These are phyloP conservation scores for Candida verbasci DNA, from an alignment of 805 yeast genomes.

Conservation along the genomic window DNA sequence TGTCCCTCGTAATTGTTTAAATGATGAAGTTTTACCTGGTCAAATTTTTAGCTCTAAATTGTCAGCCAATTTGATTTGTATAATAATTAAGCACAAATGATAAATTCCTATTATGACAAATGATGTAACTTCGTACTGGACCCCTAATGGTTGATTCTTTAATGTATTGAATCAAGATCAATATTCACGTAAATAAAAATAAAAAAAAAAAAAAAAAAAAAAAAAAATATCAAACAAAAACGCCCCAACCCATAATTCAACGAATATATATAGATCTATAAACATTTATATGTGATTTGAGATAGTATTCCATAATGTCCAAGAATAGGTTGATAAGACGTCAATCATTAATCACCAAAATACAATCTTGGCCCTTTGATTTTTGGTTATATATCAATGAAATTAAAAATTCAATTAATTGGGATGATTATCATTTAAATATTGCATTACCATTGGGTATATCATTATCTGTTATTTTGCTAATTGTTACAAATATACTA, in stretches of 20 bases:
- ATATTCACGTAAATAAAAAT: background rate
- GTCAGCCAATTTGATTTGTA: too few species aligned
- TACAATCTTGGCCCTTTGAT: conserved; percentile 36
- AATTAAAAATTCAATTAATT: conserved; percentile 32
- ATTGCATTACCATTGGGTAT: conserved; percentile 27
- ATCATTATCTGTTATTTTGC: conserved; percentile 14
- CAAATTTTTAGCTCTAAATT: too few species aligned
- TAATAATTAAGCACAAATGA: too few species aligned
- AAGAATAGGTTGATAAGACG: conserved; percentile 16
- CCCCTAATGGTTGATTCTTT: too few species aligned
- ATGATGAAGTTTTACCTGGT: too few species aligned
- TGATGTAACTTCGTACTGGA: too few species aligned
- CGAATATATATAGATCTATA: too few species aligned
- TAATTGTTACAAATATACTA: conserved; percentile 8
- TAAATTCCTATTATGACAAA: too few species aligned
- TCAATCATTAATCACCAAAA: conserved; percentile 25
- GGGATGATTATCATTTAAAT: conserved; percentile 33
- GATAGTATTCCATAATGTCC: conserved; percentile 1
- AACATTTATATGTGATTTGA: too few species aligned
- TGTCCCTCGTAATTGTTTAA: too few species aligned
- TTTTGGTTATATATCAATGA: conserved; percentile 33
- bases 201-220: background rate
- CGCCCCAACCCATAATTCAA: background rate
- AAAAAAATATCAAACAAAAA: background rate
- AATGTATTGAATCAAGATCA: too few species aligned